phyloP scores from a whole-genome alignment of 2,329 filamentous ascomycete genomes.

The Cadophora sp. region DNA sequence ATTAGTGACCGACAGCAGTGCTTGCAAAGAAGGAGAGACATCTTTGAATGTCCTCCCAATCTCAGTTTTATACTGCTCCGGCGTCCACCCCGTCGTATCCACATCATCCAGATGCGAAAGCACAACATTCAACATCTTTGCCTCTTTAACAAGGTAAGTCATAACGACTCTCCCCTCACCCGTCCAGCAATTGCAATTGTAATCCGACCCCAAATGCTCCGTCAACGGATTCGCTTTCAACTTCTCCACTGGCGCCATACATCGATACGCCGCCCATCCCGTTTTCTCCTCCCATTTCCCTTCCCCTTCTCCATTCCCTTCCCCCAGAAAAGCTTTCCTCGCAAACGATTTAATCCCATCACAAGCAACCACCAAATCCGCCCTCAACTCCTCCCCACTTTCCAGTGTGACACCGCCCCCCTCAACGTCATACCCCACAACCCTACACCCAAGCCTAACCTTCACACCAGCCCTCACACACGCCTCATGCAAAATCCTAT shows the following conservation, averaged over 20 bases:
- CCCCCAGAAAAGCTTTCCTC: neutral
- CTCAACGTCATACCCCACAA: conserved; percentile 1
- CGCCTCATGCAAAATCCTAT: conserved; percentile 39
- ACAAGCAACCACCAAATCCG: conserved; percentile 43
- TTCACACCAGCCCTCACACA: conserved; percentile 36
- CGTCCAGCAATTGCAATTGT: conserved; percentile 1
- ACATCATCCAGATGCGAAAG: conserved; percentile 14
- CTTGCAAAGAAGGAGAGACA: neutral
- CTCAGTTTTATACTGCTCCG: neutral
- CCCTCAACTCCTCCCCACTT: conserved; percentile 36
- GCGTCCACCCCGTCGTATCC: neutral
- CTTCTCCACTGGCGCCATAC: neutral
- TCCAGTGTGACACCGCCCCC: conserved; percentile 38
- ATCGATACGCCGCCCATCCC: conserved; percentile 1
- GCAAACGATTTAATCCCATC: conserved; percentile 45
- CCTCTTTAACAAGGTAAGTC: conserved; percentile 2
- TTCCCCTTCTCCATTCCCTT: neutral
- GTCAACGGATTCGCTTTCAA: neutral
- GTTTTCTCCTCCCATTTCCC: conserved; percentile 1
- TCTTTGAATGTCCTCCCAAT: neutral
- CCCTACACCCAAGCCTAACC: conserved; percentile 19
- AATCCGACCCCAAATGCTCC: neutral
- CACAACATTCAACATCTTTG: neutral
- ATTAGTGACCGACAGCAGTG: neutral
- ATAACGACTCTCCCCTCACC: neutral